Base-by-base conservation (phyloP, 2,329 filamentous ascomycete species). In the Botrytis deweyae region DNA sequence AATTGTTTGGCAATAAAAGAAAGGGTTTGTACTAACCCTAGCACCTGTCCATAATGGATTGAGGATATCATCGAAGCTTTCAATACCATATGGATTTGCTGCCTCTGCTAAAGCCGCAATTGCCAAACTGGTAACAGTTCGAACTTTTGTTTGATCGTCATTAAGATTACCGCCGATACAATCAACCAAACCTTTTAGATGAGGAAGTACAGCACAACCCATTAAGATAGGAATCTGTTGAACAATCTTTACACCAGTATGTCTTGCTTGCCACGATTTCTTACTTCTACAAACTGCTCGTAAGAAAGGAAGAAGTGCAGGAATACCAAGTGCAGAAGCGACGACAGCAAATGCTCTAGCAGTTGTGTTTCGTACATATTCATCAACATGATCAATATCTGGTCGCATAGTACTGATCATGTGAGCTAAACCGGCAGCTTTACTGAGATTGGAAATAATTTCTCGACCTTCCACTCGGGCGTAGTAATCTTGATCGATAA, bases 391-490 rank as follows among this genome's bases (percentile, higher is more conserved):
- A 79, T 99, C 96, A 77, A 99, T 97, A 88, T 99, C 96, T 0
- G 96, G 97, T 80, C 96, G 89, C 96, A 99, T 99, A 14, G 95
- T 97, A 84, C 94, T 97, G 82, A 99, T 99, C 96, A 99, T 99
- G 78, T 97, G 96, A 29, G 96, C 96, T 72, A 99, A 88, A 81
- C 96, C 97, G 76, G 97, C 96, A 38, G 96, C 96, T 84, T 99
- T 99, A 81, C 93, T 93, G 68, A 99, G 89, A 82, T 99, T 99
- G 72, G 95, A 98, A 79, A 99, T 99, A 79, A 99, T 99, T 83
- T 99, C 96, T 78, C 96, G 93, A 83, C 96, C 96, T 83, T 99
- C 96, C 8, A 99, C 96, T 82, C 96, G 92, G 61, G 97, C 96
- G 83, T 99, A 99, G 84, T 99, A 99, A 84, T 99, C 97, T 85